Evolutionary conservation across 106 monocot species (phyloP).

Genomic region (Phalaenopsis equestris): DNA sequence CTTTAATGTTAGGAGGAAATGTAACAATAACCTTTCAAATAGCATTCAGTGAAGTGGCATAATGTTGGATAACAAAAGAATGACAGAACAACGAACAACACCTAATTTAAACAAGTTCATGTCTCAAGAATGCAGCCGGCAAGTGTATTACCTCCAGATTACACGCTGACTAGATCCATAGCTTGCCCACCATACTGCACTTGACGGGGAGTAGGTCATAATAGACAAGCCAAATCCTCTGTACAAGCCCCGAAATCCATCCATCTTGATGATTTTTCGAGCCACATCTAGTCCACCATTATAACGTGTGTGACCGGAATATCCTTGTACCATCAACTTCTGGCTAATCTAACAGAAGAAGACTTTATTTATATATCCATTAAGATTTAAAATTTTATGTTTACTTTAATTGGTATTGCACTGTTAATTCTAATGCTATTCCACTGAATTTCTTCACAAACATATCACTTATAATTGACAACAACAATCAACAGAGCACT

Average conservation of each 20-base stretch:
- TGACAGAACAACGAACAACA: not conserved
- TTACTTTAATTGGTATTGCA: no score
- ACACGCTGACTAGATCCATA: slow-evolving; percentile 95
- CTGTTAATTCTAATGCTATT: no score
- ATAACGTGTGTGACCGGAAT: slow-evolving; percentile 87
- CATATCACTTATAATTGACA: no score
- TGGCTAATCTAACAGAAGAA: slow-evolving; percentile 75
- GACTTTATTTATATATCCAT: not conserved
- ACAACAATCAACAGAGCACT: no score
- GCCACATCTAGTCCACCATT: slow-evolving; percentile 87
- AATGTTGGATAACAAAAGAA: not conserved
- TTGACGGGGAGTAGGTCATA: slow-evolving; percentile 94
- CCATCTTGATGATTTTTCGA: slow-evolving; percentile 54
- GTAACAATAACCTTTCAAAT: not conserved
- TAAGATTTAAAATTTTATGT: not conserved
- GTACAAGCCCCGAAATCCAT: slow-evolving; percentile 81
- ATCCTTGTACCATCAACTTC: slow-evolving; percentile 99
- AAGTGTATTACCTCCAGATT: slow-evolving; percentile 69
- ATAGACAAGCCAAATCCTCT: slow-evolving; percentile 95
- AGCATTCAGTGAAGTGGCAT: not conserved
- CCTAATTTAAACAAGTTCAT: not conserved
- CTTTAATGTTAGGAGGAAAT: not conserved
- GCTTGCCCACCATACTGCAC: slow-evolving; percentile 99
- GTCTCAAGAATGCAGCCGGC: not conserved
- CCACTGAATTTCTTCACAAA: no score